phyloP scores from a whole-genome alignment of 805 yeast species.

The Alloascoidea africana region DNA sequence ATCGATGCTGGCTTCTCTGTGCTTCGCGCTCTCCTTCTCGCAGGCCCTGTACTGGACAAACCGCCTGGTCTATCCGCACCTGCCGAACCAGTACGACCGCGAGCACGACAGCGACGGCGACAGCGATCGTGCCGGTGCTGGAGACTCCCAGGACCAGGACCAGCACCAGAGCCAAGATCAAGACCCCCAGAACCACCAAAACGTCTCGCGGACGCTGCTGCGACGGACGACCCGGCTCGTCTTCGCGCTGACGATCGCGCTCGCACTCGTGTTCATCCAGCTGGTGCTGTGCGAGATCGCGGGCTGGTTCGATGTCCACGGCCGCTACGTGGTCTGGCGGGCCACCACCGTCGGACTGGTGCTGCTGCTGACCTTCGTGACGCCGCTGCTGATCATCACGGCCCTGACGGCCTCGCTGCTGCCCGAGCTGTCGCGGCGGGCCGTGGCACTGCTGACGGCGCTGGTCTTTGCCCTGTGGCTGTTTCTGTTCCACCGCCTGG shows the following conservation, averaged over 20 bases:
- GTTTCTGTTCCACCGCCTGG: conserved; percentile 12
- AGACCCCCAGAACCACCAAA: no score
- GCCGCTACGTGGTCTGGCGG: conserved; percentile 13
- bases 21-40: neutral
- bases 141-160: neutral
- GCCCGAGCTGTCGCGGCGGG: neutral
- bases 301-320: conserved; percentile 11
- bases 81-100: no score
- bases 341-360: conserved; percentile 12
- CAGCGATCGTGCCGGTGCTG: neutral
- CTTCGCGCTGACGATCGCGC: conserved; percentile 8
- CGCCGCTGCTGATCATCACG: conserved; percentile 15
- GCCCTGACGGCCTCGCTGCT: neutral
- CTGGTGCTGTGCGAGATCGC: conserved; percentile 23
- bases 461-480: conserved; percentile 13
- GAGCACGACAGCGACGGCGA: no score
- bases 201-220: no score
- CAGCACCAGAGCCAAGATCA: no score
- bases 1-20: neutral
- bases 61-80: no score
- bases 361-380: conserved; percentile 14
- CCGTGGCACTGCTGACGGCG: conserved; percentile 4
- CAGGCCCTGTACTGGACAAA: neutral
- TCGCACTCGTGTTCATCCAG: conserved; percentile 15
- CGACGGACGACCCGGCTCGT: no score